Percentiles rank a stretch among this genome's conserved stretches.
These are phyloP conservation scores for Amanita molliuscula DNA, from an alignment of 768 basidiomycete genomes.

Conservation along the genomic window DNA sequence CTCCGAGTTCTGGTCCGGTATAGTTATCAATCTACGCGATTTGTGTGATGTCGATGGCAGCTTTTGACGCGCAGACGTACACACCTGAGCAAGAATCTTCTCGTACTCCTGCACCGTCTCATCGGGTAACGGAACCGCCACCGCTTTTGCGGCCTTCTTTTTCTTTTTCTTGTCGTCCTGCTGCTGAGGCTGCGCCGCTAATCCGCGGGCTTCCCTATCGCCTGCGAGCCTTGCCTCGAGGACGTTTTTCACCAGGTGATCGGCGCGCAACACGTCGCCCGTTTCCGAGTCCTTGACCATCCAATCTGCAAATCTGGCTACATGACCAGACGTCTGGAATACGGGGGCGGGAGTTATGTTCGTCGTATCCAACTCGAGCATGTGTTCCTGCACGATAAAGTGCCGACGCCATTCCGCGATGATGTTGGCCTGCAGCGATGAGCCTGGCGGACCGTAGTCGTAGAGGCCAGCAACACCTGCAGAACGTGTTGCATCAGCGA, in stretches of 20 bases:
- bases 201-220: constrained; percentile 81
- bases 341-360: constrained; percentile 94
- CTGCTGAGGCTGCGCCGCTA: constrained; percentile 43
- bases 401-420: constrained; percentile 94
- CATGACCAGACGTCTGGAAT: constrained; percentile 95
- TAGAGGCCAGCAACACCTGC: constrained; percentile 93
- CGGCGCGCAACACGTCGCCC: constrained; percentile 94
- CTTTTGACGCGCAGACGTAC: constrained; percentile 14
- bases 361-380: constrained; percentile 97
- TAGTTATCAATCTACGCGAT: constrained; percentile 81
- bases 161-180: constrained; percentile 60
- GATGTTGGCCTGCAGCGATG: constrained; percentile 93
- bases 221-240: constrained; percentile 84
- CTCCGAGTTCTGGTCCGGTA: constrained; percentile 80
- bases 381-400: constrained; percentile 96
- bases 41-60: not conserved
- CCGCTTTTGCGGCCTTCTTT: constrained; percentile 62
- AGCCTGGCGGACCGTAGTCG: constrained; percentile 96
- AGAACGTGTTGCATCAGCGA: not conserved
- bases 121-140: constrained; percentile 67
- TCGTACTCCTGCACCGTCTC: constrained; percentile 71
- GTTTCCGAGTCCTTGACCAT: constrained; percentile 95
- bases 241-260: constrained; percentile 91
- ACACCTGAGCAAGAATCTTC: constrained; percentile 75
- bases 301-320: constrained; percentile 98